Evolutionary conservation across 495 filamentous ascomycete genomes (phyloP).

Genomic region (Penicillium bovifimosum): DNA sequence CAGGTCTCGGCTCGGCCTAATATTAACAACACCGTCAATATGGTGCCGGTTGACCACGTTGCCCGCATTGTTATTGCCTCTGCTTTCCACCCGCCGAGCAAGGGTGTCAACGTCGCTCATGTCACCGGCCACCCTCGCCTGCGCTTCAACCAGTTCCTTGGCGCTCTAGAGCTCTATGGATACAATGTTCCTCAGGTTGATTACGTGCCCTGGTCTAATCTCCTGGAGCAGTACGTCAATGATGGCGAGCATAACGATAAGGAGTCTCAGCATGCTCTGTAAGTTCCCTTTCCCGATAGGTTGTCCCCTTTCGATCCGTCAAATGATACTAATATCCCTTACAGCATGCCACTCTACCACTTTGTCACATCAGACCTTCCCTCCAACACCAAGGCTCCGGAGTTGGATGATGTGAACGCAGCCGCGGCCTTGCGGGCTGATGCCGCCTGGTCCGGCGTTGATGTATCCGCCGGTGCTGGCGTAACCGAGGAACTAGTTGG

Average conservation of each 20-base stretch:
- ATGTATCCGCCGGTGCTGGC: slow-evolving; percentile 55
- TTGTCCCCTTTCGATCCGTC: background rate
- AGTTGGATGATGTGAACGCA: slow-evolving; percentile 73
- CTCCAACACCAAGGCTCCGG: slow-evolving; percentile 68
- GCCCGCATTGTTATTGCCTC: slow-evolving; percentile 70
- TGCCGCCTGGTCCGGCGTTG: slow-evolving; percentile 56
- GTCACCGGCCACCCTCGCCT: slow-evolving; percentile 78
- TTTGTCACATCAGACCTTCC: slow-evolving; percentile 79
- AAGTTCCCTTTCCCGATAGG: slow-evolving; percentile 16
- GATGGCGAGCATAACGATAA: slow-evolving; percentile 52
- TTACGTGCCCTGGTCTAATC: slow-evolving; percentile 51
- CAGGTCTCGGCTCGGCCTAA: slow-evolving; percentile 68
- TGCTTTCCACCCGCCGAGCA: slow-evolving; percentile 53
- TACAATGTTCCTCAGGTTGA: slow-evolving; percentile 65
- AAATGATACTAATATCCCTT: background rate
- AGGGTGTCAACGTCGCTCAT: slow-evolving; percentile 59
- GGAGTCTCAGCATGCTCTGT: slow-evolving; percentile 61
- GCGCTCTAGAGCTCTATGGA: slow-evolving; percentile 66
- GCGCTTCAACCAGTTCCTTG: slow-evolving; percentile 71
- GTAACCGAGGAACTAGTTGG: slow-evolving; percentile 67
- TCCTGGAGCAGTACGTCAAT: slow-evolving; percentile 59
- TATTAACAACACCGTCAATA: slow-evolving; percentile 86
- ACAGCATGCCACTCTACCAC: slow-evolving; percentile 75
- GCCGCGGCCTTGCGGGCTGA: slow-evolving; percentile 56
- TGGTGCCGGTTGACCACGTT: slow-evolving; percentile 84